Evolutionary conservation across 176 grass and related monocot species (phyloP).

Genomic region (Melocanna baccifera): DNA sequence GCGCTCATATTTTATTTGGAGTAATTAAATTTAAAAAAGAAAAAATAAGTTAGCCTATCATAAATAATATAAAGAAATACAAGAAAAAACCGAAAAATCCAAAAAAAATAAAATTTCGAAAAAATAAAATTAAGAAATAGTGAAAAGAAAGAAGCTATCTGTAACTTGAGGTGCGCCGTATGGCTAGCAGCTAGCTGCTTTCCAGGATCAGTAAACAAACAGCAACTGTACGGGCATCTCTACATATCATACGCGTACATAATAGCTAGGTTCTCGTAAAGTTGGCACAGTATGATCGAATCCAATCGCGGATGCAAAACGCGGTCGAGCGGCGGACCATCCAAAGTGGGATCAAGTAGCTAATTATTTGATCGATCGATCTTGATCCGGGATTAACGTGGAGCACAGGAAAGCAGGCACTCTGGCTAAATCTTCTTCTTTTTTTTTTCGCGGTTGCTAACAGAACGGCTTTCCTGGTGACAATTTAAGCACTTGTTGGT

Average conservation of each 20-base stretch:
- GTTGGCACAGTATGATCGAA: not conserved
- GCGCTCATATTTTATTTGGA: too few relatives aligned
- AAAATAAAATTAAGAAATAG: too few relatives aligned
- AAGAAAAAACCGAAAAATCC: too few relatives aligned
- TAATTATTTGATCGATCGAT: not conserved
- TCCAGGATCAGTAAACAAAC: conserved; percentile 6
- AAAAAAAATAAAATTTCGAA: too few relatives aligned
- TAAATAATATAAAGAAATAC: too few relatives aligned
- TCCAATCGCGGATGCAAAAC: not conserved
- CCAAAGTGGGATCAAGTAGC: conserved; percentile 9
- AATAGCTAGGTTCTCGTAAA: too few relatives aligned
- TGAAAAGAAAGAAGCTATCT: too few relatives aligned
- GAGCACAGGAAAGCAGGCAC: not conserved
- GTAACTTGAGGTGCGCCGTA: too few relatives aligned
- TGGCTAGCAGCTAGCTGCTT: not conserved
- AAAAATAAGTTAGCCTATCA: too few relatives aligned
- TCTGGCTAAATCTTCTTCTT: not conserved
- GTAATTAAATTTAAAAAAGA: too few relatives aligned
- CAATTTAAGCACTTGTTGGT: not conserved
- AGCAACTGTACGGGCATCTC: not conserved
- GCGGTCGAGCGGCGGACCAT: not conserved
- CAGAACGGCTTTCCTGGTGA: not conserved
- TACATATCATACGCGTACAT: not conserved
- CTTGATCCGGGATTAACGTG: not conserved
- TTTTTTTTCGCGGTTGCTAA: not conserved